Percentiles rank a stretch among this genome's conserved stretches.
Evolutionary conservation across 345 rosid species (phyloP).

Genomic region (Schrenkiella parvula): DNA sequence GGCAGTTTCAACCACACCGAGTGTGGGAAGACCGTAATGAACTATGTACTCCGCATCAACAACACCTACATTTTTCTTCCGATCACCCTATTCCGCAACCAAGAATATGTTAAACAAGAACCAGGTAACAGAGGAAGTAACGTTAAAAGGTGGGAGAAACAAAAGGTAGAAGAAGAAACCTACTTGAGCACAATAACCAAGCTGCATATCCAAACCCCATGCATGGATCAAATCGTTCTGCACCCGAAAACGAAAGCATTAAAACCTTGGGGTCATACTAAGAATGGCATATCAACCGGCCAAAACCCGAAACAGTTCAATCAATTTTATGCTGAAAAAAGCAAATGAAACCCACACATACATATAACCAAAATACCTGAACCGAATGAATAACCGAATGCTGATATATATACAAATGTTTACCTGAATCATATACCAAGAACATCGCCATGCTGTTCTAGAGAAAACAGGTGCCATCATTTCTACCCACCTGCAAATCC

Average conservation of each 20-base stretch:
- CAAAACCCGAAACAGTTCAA: neutral
- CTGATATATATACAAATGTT: neutral
- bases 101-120: neutral
- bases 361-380: too few relatives aligned
- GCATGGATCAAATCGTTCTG: constrained; percentile 95
- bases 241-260: neutral
- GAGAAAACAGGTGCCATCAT: constrained; percentile 99
- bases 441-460: constrained; percentile 82
- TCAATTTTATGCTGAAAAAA: too few relatives aligned
- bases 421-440: constrained; percentile 97
- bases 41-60: constrained; percentile 87
- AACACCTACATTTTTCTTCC: constrained; percentile 83
- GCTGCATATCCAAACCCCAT: constrained; percentile 88
- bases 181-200: constrained; percentile 92
- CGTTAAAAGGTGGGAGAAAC: too few relatives aligned
- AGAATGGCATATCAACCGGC: neutral
- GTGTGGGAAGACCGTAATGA: constrained; percentile 79
- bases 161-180: constrained; percentile 12
- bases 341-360: too few relatives aligned
- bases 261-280: neutral
- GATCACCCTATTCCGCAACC: constrained; percentile 54
- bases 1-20: constrained; percentile 46
- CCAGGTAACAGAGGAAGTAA: neutral
- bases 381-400: too few relatives aligned
- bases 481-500: constrained; percentile 82